Conservation (phyloP, 768 basidiomycete genomes). For the Termitomyces sp. region DNA sequence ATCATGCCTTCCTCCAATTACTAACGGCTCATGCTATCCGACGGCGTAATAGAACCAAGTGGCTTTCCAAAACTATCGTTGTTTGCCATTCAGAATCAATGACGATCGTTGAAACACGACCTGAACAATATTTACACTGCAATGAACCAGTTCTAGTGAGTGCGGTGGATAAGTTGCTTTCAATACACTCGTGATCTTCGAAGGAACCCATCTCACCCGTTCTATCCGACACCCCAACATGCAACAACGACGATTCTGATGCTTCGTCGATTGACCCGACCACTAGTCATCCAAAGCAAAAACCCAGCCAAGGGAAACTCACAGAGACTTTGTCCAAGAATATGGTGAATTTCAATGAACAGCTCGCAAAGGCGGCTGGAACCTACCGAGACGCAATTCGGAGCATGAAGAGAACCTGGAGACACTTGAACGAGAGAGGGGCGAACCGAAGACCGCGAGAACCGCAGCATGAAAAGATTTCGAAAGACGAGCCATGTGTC, state of each 20-base stretch:
- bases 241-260: background rate
- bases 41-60: background rate
- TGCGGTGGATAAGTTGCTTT: background rate
- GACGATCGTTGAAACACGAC: background rate
- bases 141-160: background rate
- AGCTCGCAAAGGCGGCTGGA: background rate
- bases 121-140: background rate
- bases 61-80: background rate
- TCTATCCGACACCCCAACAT: background rate
- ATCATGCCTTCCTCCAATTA: background rate
- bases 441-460: background rate
- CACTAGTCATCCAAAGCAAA: background rate
- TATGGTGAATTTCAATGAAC: background rate
- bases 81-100: conserved; percentile 3
- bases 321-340: background rate
- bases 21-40: conserved; percentile 2
- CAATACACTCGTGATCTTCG: background rate
- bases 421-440: background rate
- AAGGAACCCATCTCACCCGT: background rate
- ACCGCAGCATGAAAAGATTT: background rate
- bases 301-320: background rate
- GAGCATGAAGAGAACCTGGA: background rate
- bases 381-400: background rate
- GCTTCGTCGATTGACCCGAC: background rate
- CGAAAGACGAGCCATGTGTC: background rate